Evolutionary conservation across 805 yeast genomes (phyloP), one percentile per base, ranked within the genome.

Genomic region (Sungouiella blattae): DNA sequence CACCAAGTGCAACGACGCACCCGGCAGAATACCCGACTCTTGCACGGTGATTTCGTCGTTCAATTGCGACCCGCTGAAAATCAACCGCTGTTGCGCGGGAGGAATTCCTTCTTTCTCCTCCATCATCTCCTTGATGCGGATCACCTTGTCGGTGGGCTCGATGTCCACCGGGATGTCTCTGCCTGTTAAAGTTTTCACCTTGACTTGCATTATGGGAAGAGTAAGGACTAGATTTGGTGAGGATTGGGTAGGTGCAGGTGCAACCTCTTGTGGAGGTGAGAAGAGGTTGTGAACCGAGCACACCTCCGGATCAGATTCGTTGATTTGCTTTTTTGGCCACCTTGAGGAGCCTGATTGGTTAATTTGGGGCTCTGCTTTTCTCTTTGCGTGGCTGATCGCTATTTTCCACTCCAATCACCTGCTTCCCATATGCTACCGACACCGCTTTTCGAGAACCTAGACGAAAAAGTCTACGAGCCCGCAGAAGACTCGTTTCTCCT

Each of bases 51-150:
- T 71, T 15, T 83, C 85, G 56, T 91, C 98, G 48, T 83, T 83
- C 83, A 91, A 75, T 66, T 91, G 97, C 48, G 87, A 85, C 14
- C 98, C 98, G 37, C 84, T 80, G 62, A 76, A 87, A 51, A 91
- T 82, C 46, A 91, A 77, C 48, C 96, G 77, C 62, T 93, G 98
- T 64, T 91, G 98, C 20, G 85, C 79, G 8, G 98, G 97, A 2
- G 98, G 96, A 37, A 91, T 91, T 2, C 98, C 98, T 58, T 91
- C 98, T 52, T 87, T 87, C 55, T 91, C 96, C 59, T 93, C 98
- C 67, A 91, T 78, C 56, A 83, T 76, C 57, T 91, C 97, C 62
- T 91, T 91, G 62, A 91, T 79, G 32, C 83, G 77, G 42, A 78
- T 73, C 39, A 86, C 72, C 55, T 71, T 76, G 51, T 83, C 88